Base-by-base conservation (phyloP, 1,139 yeast genomes). In the Magnusiomyces magnusii region DNA sequence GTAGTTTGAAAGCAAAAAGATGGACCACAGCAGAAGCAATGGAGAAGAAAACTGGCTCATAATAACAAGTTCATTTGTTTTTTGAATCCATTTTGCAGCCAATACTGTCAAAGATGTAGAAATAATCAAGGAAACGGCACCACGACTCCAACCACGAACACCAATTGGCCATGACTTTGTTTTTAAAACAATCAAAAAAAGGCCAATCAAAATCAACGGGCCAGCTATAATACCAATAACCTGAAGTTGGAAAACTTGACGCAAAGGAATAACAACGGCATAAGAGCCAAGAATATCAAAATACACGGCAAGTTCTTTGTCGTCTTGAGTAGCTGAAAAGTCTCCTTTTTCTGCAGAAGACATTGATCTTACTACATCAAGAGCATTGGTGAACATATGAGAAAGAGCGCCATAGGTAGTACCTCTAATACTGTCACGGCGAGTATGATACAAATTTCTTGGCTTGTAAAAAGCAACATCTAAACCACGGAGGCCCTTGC, bases 391-490 rank as follows among this genome's bases (percentile, higher is more conserved):
- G 56, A 87, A 76, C 96, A 91, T 90, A 70, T 87, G 93, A 85
- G 93, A 86, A 56, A 91, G 75, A 0, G 96, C 83, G 47, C 79
- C 82, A 62, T 79, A 80, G 41, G 85, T 75, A 15, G 90, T 79
- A 60, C 84, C 83, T 57, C 78, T 77, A 55, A 89, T 86, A 57
- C 82, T 81, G 69, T 92, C 98, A 54, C 82, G 78, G 17, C 77
- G 75, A 1, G 97, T 91, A 68, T 92, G 97, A 67, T 92, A 92
- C 55, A 87, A 74, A 58, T 88, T 84, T 68, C 98, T 80, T 27
- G 97, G 96, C 64, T 80, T 81, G 67, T 80, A 84, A 65, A 85
- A 85, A 1, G 89, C 88, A 60, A 82, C 81, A 71, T 92, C 97
- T 67, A 92, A 78, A 10, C 97, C 98, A 64, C 96, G 80, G 55